These are phyloP conservation scores for Inonotus hispidus DNA, from an alignment of 1,284 basidiomycete species.

Conservation along the genomic window DNA sequence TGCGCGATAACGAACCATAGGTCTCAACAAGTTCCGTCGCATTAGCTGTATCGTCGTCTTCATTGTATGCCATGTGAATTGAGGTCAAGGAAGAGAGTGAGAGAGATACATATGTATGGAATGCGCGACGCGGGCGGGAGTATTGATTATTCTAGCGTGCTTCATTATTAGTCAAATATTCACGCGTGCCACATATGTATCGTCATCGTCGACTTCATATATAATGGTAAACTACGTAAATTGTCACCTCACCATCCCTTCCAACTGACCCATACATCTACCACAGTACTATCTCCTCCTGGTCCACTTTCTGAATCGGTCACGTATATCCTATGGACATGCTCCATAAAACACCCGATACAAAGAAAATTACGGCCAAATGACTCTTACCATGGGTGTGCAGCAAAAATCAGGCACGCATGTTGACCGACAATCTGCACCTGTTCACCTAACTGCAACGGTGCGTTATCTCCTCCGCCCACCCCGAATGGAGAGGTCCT, in stretches of 20 bases:
- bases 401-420: conserved; percentile 74
- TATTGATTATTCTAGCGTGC: neutral
- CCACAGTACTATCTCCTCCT: conserved; percentile 48
- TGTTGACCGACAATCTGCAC: conserved; percentile 71
- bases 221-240: neutral
- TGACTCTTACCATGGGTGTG: conserved; percentile 63
- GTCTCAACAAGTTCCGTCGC: conserved; percentile 90
- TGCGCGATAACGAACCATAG: conserved; percentile 57
- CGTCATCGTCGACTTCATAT: neutral
- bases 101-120: neutral
- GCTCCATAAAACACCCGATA: neutral
- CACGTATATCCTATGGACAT: conserved; percentile 43
- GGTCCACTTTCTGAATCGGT: conserved; percentile 57
- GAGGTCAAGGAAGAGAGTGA: conserved; percentile 7
- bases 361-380: neutral
- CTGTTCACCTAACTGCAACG: conserved; percentile 53
- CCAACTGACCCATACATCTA: conserved; percentile 88
- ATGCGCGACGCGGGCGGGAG: too few species aligned
- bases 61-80: conserved; percentile 36
- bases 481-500: conserved; percentile 16
- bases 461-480: conserved; percentile 23
- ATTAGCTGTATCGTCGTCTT: conserved; percentile 63
- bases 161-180: neutral
- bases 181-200: neutral
- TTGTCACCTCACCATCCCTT: conserved; percentile 70